A percentile compares a stretch with the other conserved stretches of the same genome.
phyloP scores from a whole-genome alignment of 2,329 filamentous ascomycete genomes.

The Clarireedia sp. region DNA sequence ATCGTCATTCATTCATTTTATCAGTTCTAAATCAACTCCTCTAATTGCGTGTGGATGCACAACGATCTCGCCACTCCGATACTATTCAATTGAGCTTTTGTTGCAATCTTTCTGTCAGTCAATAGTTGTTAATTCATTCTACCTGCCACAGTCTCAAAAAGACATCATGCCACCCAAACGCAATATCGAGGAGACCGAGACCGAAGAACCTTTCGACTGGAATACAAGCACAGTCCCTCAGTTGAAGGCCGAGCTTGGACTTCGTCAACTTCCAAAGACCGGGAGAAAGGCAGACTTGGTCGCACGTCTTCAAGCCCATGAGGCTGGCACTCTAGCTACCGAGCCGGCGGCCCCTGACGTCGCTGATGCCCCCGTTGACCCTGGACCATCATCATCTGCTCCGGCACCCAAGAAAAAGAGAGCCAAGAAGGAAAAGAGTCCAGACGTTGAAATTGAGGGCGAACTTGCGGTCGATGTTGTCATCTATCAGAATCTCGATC shows the following conservation, averaged over 20 bases:
- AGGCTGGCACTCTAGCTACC: slow-evolving; percentile 11
- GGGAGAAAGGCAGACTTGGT: slow-evolving; percentile 65
- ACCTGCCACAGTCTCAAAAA: too few species aligned
- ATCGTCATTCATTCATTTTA: background rate
- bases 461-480: slow-evolving; percentile 11
- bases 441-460: slow-evolving; percentile 11
- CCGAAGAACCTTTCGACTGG: slow-evolving; percentile 31
- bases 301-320: slow-evolving; percentile 46
- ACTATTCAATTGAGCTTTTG: background rate
- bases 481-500: background rate
- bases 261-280: slow-evolving; percentile 54
- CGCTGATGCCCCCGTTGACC: background rate
- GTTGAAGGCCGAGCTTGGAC: slow-evolving; percentile 65
- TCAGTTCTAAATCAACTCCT: too few species aligned
- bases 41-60: background rate
- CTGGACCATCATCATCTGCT: background rate
- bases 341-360: background rate
- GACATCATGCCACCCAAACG: slow-evolving; percentile 6
- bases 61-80: background rate
- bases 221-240: slow-evolving; percentile 58
- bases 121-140: background rate
- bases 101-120: too few species aligned
- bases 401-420: slow-evolving; percentile 6
- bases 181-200: background rate
- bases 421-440: slow-evolving; percentile 6